Percentiles rank a stretch among this genome's conserved stretches.
phyloP scores from a whole-genome alignment of 306 rosid species.

The Elaeagnus macrophylla region DNA sequence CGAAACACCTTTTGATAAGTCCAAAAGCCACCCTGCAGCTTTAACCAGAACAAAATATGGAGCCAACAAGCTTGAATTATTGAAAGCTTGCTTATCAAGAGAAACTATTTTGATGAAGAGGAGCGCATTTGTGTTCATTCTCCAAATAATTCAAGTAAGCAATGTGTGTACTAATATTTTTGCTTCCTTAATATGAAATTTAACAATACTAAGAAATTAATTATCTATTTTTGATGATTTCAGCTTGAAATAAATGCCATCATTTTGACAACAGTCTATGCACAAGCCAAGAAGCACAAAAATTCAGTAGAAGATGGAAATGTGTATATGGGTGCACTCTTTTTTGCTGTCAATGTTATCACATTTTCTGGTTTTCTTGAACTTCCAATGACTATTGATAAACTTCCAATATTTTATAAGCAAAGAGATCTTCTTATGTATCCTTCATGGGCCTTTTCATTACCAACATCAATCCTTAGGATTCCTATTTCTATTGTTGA shows the following conservation, averaged over 20 bases:
- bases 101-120: slow-evolving; percentile 53
- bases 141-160: slow-evolving; percentile 32
- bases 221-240: background rate
- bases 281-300: background rate
- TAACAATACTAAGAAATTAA: background rate
- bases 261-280: background rate
- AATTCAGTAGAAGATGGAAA: background rate
- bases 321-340: background rate
- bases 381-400: background rate
- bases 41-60: slow-evolving; percentile 42
- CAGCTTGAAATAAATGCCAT: slow-evolving; percentile 1
- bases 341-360: background rate
- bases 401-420: slow-evolving; percentile 1
- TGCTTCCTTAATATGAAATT: background rate
- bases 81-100: slow-evolving; percentile 46
- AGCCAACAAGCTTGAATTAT: slow-evolving; percentile 24
- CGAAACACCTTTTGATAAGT: slow-evolving; percentile 34
- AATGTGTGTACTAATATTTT: background rate
- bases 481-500: slow-evolving; percentile 7
- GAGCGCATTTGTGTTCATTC: slow-evolving; percentile 33
- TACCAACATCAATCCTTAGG: slow-evolving; percentile 5
- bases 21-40: slow-evolving; percentile 34
- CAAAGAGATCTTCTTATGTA: background rate
- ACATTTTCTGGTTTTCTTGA: background rate
- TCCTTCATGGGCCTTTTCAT: slow-evolving; percentile 1